phyloP scores from a whole-genome alignment of 352 stramenopile species.

The Phytophthora litchii region DNA sequence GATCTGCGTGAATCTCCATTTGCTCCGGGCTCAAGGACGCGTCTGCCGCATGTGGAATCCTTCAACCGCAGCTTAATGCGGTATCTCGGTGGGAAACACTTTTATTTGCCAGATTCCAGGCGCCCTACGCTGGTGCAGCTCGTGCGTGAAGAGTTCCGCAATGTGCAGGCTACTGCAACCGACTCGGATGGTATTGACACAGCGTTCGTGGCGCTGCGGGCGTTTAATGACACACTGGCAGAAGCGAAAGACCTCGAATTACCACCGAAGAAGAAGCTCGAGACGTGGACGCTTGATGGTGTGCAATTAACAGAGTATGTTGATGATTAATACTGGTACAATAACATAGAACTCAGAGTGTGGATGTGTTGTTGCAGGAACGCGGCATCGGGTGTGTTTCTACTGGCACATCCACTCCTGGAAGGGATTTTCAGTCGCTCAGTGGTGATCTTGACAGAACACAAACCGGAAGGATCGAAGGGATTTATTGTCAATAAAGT shows the following conservation, averaged over 20 bases:
- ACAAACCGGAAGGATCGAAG: slow-evolving; percentile 58
- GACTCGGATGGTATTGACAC: slow-evolving; percentile 49
- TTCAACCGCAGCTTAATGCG: slow-evolving; percentile 62
- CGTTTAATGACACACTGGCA: slow-evolving; percentile 65
- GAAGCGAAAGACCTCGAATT: slow-evolving; percentile 46
- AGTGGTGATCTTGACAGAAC: slow-evolving; percentile 78
- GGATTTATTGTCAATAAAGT: slow-evolving; percentile 82
- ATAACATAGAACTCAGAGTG: not conserved
- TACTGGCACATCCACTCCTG: slow-evolving; percentile 77
- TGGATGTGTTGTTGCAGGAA: slow-evolving; percentile 29
- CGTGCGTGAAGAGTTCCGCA: slow-evolving; percentile 60
- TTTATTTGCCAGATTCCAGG: slow-evolving; percentile 63
- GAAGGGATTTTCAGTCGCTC: slow-evolving; percentile 73
- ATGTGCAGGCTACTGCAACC: not conserved
- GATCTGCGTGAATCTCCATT: slow-evolving; percentile 59
- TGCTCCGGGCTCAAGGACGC: slow-evolving; percentile 31
- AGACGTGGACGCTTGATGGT: slow-evolving; percentile 25
- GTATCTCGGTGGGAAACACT: slow-evolving; percentile 60
- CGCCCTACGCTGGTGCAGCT: slow-evolving; percentile 44
- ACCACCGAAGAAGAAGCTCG: slow-evolving; percentile 9
- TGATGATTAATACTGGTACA: not conserved
- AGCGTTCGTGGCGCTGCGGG: slow-evolving; percentile 66
- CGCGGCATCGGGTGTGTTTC: slow-evolving; percentile 61
- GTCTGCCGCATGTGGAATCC: slow-evolving; percentile 57
- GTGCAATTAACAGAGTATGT: slow-evolving; percentile 56